Conservation (phyloP, 2,329 filamentous ascomycete genomes). For the Hypoxylon sp. region DNA sequence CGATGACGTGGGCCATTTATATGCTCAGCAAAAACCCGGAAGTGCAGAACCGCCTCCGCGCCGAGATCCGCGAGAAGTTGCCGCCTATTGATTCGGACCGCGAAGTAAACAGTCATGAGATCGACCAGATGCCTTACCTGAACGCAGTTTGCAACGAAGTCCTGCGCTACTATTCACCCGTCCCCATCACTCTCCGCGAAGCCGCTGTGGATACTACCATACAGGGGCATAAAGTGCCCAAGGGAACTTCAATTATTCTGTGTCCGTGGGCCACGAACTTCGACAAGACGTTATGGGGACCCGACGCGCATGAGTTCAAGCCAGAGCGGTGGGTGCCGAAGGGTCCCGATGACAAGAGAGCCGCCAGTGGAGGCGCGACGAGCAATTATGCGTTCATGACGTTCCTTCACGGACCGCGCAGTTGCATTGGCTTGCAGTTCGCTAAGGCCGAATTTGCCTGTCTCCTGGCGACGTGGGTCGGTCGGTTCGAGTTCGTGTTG, state of each 20-base stretch:
- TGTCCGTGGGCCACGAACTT: slow-evolving; percentile 77
- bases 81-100: slow-evolving; percentile 53
- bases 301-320: slow-evolving; percentile 79
- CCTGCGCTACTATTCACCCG: slow-evolving; percentile 58
- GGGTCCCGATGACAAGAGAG: slow-evolving; percentile 55
- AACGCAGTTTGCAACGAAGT: slow-evolving; percentile 61
- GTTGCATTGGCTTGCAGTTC: slow-evolving; percentile 87
- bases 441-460: slow-evolving; percentile 88
- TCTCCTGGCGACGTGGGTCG: slow-evolving; percentile 81
- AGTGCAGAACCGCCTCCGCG: slow-evolving; percentile 56
- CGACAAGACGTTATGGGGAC: slow-evolving; percentile 78
- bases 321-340: slow-evolving; percentile 78
- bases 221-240: slow-evolving; percentile 70
- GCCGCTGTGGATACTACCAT: slow-evolving; percentile 69
- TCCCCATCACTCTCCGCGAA: slow-evolving; percentile 71
- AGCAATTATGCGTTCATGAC: slow-evolving; percentile 85
- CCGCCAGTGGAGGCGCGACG: slow-evolving; percentile 76
- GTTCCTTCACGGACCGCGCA: slow-evolving; percentile 87
- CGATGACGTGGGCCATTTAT: slow-evolving; percentile 59
- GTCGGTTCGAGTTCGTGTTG: slow-evolving; percentile 76
- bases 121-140: slow-evolving; percentile 58
- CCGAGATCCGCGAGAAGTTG: slow-evolving; percentile 56
- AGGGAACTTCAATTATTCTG: slow-evolving; percentile 75
- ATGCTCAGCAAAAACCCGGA: slow-evolving; percentile 54
- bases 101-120: slow-evolving; percentile 53